Evolutionary conservation across 495 filamentous ascomycete species (phyloP).

Genomic region (Hypoxylon trugodes): DNA sequence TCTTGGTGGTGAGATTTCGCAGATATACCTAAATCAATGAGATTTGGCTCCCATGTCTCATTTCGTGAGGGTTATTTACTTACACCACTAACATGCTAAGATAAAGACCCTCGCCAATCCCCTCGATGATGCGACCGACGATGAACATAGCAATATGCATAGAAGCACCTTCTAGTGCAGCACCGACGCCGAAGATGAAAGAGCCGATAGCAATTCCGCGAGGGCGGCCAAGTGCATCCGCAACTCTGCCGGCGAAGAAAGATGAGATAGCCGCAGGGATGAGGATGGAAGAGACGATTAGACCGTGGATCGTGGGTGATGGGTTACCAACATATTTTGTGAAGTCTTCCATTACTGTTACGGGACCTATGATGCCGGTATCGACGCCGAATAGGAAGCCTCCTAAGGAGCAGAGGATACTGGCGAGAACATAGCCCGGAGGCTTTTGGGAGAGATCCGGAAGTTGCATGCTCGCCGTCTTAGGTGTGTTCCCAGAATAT

Average conservation of each 20-base stretch:
- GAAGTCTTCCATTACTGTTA: constrained; percentile 70
- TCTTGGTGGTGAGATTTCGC: constrained; percentile 67
- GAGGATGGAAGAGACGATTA: constrained; percentile 73
- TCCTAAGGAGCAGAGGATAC: constrained; percentile 34
- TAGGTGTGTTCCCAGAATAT: not conserved
- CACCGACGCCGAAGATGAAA: constrained; percentile 63
- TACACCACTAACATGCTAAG: constrained; percentile 64
- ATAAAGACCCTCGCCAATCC: constrained; percentile 69
- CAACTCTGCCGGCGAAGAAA: constrained; percentile 69
- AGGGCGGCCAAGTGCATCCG: constrained; percentile 65
- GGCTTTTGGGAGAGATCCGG: constrained; percentile 16
- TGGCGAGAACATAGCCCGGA: constrained; percentile 30
- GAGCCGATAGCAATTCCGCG: constrained; percentile 62
- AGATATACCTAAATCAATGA: constrained; percentile 51
- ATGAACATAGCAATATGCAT: constrained; percentile 65
- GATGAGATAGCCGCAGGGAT: constrained; percentile 69
- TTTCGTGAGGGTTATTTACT: not conserved
- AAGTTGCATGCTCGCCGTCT: constrained; percentile 3
- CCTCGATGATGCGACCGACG: constrained; percentile 62
- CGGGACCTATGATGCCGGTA: constrained; percentile 70
- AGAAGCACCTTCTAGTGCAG: constrained; percentile 57
- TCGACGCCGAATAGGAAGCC: constrained; percentile 56
- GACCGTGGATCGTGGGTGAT: constrained; percentile 65
- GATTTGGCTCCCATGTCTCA: not conserved
- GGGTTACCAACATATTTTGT: constrained; percentile 59